phyloP scores from a whole-genome alignment of 2,329 filamentous ascomycete genomes.

The Calonectria hawksworthii region DNA sequence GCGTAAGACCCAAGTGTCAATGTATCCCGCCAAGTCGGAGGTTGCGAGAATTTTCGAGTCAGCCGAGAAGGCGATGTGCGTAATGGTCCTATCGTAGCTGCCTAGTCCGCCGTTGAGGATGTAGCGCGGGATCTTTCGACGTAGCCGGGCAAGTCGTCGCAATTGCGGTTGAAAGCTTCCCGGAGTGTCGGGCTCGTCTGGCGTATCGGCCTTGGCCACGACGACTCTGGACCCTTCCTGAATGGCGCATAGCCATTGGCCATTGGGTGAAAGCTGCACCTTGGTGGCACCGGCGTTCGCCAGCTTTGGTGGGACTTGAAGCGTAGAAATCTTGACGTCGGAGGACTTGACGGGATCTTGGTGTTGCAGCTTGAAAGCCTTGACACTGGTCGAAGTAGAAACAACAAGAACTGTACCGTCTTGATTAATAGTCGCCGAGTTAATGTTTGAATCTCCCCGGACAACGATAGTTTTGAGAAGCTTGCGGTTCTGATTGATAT shows the following conservation, averaged over 20 bases:
- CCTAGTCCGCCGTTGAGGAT: slow-evolving; percentile 76
- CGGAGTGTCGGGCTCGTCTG: slow-evolving; percentile 31
- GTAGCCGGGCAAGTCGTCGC: slow-evolving; percentile 66
- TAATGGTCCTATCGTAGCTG: slow-evolving; percentile 83
- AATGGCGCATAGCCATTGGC: slow-evolving; percentile 77
- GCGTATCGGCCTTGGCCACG: slow-evolving; percentile 53
- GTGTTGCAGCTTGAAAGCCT: slow-evolving; percentile 79
- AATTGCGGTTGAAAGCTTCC: slow-evolving; percentile 49
- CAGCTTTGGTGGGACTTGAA: slow-evolving; percentile 73
- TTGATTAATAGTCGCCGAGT: slow-evolving; percentile 77
- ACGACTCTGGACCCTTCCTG: slow-evolving; percentile 72
- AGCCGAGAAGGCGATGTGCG: slow-evolving; percentile 81
- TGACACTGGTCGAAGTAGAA: slow-evolving; percentile 80
- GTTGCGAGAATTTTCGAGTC: slow-evolving; percentile 85
- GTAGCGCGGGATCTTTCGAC: slow-evolving; percentile 67
- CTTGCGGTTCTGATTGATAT: slow-evolving; percentile 69
- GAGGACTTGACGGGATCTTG: slow-evolving; percentile 64
- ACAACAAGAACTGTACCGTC: slow-evolving; percentile 83
- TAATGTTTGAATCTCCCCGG: slow-evolving; percentile 86
- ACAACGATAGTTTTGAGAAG: slow-evolving; percentile 78
- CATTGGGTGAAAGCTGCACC: slow-evolving; percentile 78
- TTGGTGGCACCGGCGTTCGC: slow-evolving; percentile 75
- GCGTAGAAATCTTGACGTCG: slow-evolving; percentile 78
- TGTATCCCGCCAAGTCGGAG: slow-evolving; percentile 85
- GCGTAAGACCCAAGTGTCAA: slow-evolving; percentile 88